These are phyloP conservation scores for Syncephalastrum racemosum DNA, from an alignment of 371 early-diverging fungal genomes.

Conservation along the genomic window DNA sequence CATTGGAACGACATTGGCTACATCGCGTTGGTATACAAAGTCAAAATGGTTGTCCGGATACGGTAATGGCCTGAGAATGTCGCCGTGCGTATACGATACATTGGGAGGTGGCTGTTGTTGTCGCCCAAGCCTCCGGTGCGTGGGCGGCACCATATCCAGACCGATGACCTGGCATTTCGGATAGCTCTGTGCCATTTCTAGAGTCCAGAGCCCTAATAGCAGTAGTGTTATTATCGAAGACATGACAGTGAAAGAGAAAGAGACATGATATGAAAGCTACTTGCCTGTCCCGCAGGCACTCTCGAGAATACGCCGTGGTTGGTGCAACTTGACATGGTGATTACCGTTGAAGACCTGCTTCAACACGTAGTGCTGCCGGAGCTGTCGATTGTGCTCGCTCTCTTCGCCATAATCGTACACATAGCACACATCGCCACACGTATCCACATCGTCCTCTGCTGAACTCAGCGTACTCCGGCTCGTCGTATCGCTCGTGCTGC, in stretches of 20 bases:
- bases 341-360: slow-evolving; percentile 33
- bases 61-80: slow-evolving; percentile 22
- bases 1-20: slow-evolving; percentile 39
- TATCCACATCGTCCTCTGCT: too few species aligned
- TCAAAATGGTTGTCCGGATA: slow-evolving; percentile 58
- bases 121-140: not conserved
- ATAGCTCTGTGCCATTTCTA: slow-evolving; percentile 24
- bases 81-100: slow-evolving; percentile 28
- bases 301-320: slow-evolving; percentile 23
- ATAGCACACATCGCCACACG: too few species aligned
- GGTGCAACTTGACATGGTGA: slow-evolving; percentile 14
- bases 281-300: slow-evolving; percentile 34
- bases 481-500: not conserved
- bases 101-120: slow-evolving; percentile 7
- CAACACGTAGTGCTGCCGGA: slow-evolving; percentile 29
- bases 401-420: slow-evolving; percentile 28
- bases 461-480: too few species aligned
- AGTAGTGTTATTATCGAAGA: slow-evolving; percentile 1
- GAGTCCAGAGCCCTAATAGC: slow-evolving; percentile 27
- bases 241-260: not conserved
- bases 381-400: slow-evolving; percentile 23
- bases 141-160: slow-evolving; percentile 26
- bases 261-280: not conserved
- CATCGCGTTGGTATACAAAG: slow-evolving; percentile 59
- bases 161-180: slow-evolving; percentile 32